Base-by-base conservation (phyloP, 2,329 filamentous ascomycete species). In the Trichoderma aggressivum region DNA sequence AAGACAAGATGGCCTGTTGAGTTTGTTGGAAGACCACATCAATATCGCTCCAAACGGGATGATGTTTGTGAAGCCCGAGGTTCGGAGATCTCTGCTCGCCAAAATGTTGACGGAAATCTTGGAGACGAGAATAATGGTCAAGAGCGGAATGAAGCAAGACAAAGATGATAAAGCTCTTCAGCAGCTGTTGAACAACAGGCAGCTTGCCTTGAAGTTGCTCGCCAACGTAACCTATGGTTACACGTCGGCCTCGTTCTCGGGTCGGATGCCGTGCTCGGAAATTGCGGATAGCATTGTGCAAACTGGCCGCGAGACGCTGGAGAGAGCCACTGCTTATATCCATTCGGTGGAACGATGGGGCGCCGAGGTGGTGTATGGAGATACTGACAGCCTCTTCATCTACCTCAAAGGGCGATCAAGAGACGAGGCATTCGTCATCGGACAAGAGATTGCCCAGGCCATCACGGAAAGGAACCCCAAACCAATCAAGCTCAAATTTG, bases 151-250 rank as follows among this genome's bases (percentile, higher is more conserved):
- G 95, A 97, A 97, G 79, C 86, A 90, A 72, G 94, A 97, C 81
- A 96, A 94, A 79, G 91, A 95, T 70, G 94, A 98, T 82, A 94
- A 90, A 79, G 88, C 89, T 0, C 82, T 98, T 18, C 95, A 98
- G 77, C 91, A 92, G 73, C 87, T 98, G 14, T 85, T 98, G 21
- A 97, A 99, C 82, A 97, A 98, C 79, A 87, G 96, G 77, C 96
- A 99, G 76, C 85, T 99, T 4, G 96, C 96, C 0, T 86, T 99
- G 30, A 99, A 99, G 79, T 86, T 99, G 7, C 93, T 99, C 50
- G 96, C 96, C n/a, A 99, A 99, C 76, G 96, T 99, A 75, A 99
- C 96, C 0, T 99, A 99, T 77, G 96, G 96, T 12, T 99, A 99
- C 81, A 96, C 96, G 0, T 98, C 96, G 3, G 96, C 96, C 0